Evolutionary conservation across 768 basidiomycete species (phyloP), one percentile per base, ranked within the genome.

Genomic region (Tulasnella sp.): DNA sequence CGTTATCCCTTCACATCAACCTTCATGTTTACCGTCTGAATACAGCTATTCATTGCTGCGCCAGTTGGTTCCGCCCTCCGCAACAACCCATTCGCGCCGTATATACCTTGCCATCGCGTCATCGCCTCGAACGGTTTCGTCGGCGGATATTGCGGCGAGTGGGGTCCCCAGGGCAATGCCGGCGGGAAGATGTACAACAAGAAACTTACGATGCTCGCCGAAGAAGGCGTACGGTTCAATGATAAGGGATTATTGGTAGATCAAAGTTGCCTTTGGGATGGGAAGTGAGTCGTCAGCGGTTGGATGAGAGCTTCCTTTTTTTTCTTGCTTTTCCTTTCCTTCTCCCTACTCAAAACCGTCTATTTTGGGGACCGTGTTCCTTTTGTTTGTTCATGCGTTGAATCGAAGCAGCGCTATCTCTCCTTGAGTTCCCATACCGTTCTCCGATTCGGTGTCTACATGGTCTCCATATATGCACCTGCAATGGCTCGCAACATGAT

Each of bases 91-190:
- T 87, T 86, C 68, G 76, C 77, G 3, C 85, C 85, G 0, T 76
- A 73, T 60, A 74, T 86, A 3, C 85, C 85, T 0, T 87, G 85
- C 61, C 85, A 86, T 65, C 79, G 85, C 32, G 76, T 87, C 54
- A 78, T 86, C 13, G 81, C 83, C 0, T 79, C 82, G 0, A 79
- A 76, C 62, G 67, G 76, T 10, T 83, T 75, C 56, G 73, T 85
- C 11, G 84, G 83, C 2, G 85, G 85, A 0, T 85, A 81, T 66
- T 72, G 70, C 42, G 84, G 83, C 17, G 80, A 84, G 68, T 83
- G 81, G 80, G 78, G 76, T 3, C 73, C 70, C 29, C 68, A 72
- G n/a, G 66, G 72, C 58, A 74, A 73, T 51, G 50, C 58, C 26
- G 60, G 43, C 42, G 62, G 48, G 29, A 47, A 49, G 74, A n/a